Evolutionary conservation across 257 asterid species (phyloP), one percentile per base, ranked within the genome.

Genomic region (Fraxinus pennsylvanica): DNA sequence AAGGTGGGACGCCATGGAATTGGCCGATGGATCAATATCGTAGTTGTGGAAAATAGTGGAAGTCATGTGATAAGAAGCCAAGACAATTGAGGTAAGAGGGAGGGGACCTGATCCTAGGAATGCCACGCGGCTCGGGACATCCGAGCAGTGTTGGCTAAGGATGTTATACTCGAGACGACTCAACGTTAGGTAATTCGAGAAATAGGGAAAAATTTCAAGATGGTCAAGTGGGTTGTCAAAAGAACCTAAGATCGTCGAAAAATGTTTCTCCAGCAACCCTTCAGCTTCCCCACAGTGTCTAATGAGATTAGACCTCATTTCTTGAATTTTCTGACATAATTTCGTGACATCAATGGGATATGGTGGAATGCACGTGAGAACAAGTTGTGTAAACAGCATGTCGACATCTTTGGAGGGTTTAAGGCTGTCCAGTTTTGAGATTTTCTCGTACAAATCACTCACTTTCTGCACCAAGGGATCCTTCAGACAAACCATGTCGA

Each of bases 51-150:
- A 91, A 0, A 75, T 63, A 12, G 97, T 14, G 9, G 80, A n/a
- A 0, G 78, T 79, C 39, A 94, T 87, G 81, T 94, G 97, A 74
- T 83, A 36, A 10, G 90, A 47, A 9, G 98, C 97, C 21, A 94
- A 78, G 30, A 91, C 97, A 68, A 94, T 86, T n/a, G 98, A 89
- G 74, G 97, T 92, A 15, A 94, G 87, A 2, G 98, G 97, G n/a
- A 94, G 87, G 6, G 98, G 98, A 27, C 97, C 97, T 9, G 97
- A 92, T 29, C 98, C 98, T 4, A 92, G 77, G 61, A 94, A 92
- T 52, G 97, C 98, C 10, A 92, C 19, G 1, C 82, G 84, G 9
- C 30, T 15, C 0, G 96, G 93, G 75, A 59, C 29, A 4, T 73
- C 13, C 9, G 77, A 65, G 76, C 33, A 52, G 84, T 92, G 90